Base-by-base conservation (phyloP, 2,329 filamentous ascomycete genomes). In the Parafenestella ontariensis region DNA sequence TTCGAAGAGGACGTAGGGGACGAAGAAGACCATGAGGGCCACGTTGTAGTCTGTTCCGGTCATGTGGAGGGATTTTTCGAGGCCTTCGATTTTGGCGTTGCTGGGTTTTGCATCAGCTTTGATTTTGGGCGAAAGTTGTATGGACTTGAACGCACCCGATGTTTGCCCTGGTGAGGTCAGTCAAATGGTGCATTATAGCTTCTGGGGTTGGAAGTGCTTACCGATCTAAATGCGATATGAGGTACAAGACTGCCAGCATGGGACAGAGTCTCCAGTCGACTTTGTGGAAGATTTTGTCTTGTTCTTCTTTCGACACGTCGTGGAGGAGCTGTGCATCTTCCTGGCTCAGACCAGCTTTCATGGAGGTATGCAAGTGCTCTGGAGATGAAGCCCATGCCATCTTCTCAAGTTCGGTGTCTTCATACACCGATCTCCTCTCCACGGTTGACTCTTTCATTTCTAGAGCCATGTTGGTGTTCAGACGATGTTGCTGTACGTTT, bases 1-100 rank as follows among this genome's bases (percentile, higher is more conserved):
- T 41, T 73, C 65, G 11, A 66, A 56, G 54, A 67, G 57, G 54
- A 77, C 48, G 58, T 68, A 67, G 26, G 82, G 77, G 23, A 80
- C 79, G 68, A 88, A 88, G 46, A 88, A 76, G 46, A 89, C 87
- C 5, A 82, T 83, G 23, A 87, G 74, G 39, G 83, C 85, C 1
- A 85, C 85, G 1, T 89, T 77, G 58, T 89, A 89, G 58, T 88
- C 78, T 44, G 87, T 84, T 1, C 83, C 85, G 17, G 46, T 41
- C 61, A 74, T 63, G 6, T 57, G 26, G 15, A 67, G 51, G 2
- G 62, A 56, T 15, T 52, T 56, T n/a, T 55, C 63, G 8, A 72
- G 52, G 13, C 70, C 66, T 49, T 73, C 68, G 21, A 78, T 71
- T 21, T 69, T 70, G 46, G 66, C 77, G 79, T 84, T 87, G 9